phyloP scores from a whole-genome alignment of 2,329 filamentous ascomycete genomes.

The Fusarium setosum region DNA sequence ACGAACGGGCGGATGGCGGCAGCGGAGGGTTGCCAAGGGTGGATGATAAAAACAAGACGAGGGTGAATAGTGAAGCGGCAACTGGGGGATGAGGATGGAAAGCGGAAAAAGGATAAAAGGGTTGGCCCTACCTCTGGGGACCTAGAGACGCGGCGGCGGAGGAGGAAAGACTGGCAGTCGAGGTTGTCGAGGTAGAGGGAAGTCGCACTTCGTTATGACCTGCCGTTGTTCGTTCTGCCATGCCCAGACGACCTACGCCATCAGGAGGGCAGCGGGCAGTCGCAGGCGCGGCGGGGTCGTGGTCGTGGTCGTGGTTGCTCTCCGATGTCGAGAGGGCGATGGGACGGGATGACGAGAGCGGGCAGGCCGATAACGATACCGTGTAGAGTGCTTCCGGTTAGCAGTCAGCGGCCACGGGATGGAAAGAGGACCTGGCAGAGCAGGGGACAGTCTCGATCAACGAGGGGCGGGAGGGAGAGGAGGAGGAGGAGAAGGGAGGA shows the following conservation, averaged over 20 bases:
- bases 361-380: slow-evolving; percentile 23
- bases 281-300: slow-evolving; percentile 41
- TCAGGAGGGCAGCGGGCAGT: slow-evolving; percentile 59
- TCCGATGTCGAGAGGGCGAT: slow-evolving; percentile 32
- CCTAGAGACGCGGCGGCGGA: slow-evolving; percentile 35
- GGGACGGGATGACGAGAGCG: slow-evolving; percentile 24
- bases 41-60: slow-evolving; percentile 12
- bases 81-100: slow-evolving; percentile 27
- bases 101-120: slow-evolving; percentile 33
- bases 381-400: slow-evolving; percentile 4
- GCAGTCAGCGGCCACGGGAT: slow-evolving; percentile 7
- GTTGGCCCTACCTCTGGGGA: slow-evolving; percentile 42
- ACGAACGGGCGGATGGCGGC: slow-evolving; percentile 3
- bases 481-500: slow-evolving; percentile 1
- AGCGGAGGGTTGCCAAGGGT: background rate
- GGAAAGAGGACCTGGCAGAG: background rate
- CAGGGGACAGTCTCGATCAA: slow-evolving; percentile 16
- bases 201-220: slow-evolving; percentile 68
- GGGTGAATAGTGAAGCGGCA: slow-evolving; percentile 4
- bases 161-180: slow-evolving; percentile 42
- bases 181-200: slow-evolving; percentile 54
- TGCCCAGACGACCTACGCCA: slow-evolving; percentile 73
- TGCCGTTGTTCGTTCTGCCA: slow-evolving; percentile 72
- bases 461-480: background rate
- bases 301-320: slow-evolving; percentile 32